These are phyloP conservation scores for Phytophthora syringae DNA, from an alignment of 352 stramenopile genomes.

Conservation along the genomic window DNA sequence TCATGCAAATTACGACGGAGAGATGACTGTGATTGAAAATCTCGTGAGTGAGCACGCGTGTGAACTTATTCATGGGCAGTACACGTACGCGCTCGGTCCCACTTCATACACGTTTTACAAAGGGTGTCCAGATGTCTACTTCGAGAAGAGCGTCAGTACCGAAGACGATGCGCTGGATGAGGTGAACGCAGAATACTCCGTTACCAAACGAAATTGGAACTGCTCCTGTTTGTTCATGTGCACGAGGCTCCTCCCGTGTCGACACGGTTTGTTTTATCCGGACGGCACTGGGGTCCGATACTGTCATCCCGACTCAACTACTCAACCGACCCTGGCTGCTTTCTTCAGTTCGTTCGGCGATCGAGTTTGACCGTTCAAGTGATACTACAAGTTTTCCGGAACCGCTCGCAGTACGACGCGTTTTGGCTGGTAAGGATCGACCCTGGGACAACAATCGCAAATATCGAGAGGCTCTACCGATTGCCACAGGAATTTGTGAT, in stretches of 20 bases:
- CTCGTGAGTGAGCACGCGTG: slow-evolving; percentile 6
- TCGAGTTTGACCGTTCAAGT: background rate
- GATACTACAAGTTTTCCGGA: background rate
- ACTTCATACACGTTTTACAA: background rate
- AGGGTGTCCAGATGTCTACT: background rate
- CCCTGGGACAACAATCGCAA: background rate
- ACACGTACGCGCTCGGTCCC: background rate
- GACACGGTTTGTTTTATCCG: slow-evolving; percentile 8
- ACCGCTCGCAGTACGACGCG: background rate
- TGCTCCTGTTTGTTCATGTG: slow-evolving; percentile 18
- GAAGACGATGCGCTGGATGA: slow-evolving; percentile 4
- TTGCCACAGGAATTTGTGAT: background rate
- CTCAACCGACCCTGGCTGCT: slow-evolving; percentile 6
- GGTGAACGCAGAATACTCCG: background rate
- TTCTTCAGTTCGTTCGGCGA: background rate
- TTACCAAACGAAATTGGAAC: slow-evolving; percentile 1
- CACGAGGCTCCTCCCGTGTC: slow-evolving; percentile 6
- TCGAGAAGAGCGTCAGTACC: background rate
- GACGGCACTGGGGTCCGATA: background rate
- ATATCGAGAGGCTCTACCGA: background rate
- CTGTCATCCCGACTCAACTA: background rate
- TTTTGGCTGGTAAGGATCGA: background rate
- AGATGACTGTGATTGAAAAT: slow-evolving; percentile 3
- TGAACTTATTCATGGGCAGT: slow-evolving; percentile 4
- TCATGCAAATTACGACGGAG: background rate